phyloP scores from a whole-genome alignment of 352 stramenopile genomes.

The Phytophthora ohioensis region DNA sequence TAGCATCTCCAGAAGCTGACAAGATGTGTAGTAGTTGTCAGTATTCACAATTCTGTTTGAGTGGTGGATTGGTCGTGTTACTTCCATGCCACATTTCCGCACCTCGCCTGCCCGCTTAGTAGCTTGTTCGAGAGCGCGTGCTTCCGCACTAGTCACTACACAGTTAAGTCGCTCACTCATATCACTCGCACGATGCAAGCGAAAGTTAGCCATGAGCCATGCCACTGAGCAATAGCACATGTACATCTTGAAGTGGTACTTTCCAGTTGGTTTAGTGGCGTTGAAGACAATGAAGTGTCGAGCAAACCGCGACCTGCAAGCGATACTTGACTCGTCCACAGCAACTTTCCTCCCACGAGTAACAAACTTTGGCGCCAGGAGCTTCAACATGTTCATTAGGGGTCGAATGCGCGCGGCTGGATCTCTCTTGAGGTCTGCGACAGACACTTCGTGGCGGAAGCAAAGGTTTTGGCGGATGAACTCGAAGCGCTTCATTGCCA shows the following conservation, averaged over 20 bases:
- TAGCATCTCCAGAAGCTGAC: neutral
- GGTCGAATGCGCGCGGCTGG: conserved; percentile 20
- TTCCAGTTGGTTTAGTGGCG: conserved; percentile 24
- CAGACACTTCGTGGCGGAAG: neutral
- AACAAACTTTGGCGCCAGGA: conserved; percentile 22
- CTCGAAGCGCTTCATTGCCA: too few relatives aligned
- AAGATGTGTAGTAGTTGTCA: conserved; percentile 1
- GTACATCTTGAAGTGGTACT: conserved; percentile 26
- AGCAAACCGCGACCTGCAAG: conserved; percentile 18
- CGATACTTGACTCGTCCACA: conserved; percentile 1
- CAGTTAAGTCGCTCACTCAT: too few relatives aligned
- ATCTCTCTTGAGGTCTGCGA: conserved; percentile 13
- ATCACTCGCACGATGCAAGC: too few relatives aligned
- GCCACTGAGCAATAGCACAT: neutral
- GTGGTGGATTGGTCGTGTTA: too few relatives aligned
- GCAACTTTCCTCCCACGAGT: neutral
- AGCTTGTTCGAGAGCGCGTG: too few relatives aligned
- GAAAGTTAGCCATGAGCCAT: too few relatives aligned
- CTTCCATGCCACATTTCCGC: too few relatives aligned
- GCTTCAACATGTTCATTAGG: conserved; percentile 24
- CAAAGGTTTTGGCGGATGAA: conserved; percentile 13
- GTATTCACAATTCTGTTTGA: neutral
- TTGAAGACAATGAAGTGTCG: conserved; percentile 45
- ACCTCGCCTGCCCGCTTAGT: too few relatives aligned
- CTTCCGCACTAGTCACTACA: too few relatives aligned